phyloP scores from a whole-genome alignment of 2,329 filamentous ascomycete genomes.

The Cercospora berteroae region DNA sequence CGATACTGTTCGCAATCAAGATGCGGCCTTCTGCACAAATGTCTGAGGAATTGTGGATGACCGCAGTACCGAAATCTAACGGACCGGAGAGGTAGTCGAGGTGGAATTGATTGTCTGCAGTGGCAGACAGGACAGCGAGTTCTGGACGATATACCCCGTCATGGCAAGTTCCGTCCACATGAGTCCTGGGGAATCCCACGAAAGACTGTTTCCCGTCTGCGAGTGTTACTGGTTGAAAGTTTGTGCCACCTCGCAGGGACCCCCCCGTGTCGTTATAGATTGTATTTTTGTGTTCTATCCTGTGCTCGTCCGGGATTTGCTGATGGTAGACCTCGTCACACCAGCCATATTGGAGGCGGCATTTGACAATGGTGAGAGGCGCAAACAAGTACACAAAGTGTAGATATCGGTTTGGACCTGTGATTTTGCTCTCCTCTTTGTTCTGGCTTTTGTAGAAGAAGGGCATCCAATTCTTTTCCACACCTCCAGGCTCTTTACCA shows the following conservation, averaged over 20 bases:
- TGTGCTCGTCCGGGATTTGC: not conserved
- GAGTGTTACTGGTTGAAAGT: not conserved
- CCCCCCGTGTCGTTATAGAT: not conserved
- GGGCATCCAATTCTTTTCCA: constrained; percentile 2
- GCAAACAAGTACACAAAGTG: not conserved
- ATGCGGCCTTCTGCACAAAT: not conserved
- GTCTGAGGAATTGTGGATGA: not conserved
- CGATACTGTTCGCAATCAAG: not conserved
- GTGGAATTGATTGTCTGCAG: not conserved
- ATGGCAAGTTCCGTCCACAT: not conserved
- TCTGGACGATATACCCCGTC: not conserved
- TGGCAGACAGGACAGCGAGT: constrained; percentile 1
- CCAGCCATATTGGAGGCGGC: not conserved
- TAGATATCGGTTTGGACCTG: not conserved
- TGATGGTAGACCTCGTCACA: not conserved
- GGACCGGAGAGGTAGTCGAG: not conserved
- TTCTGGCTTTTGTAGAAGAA: constrained; percentile 1
- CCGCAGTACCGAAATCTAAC: not conserved
- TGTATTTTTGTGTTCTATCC: not conserved
- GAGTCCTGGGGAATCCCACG: not conserved
- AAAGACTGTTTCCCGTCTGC: not conserved
- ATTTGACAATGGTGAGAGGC: constrained; percentile 1
- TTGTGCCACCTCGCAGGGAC: not conserved
- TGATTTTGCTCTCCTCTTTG: not conserved
- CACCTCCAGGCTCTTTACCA: not conserved